phyloP scores from a whole-genome alignment of 257 asterid genomes.

The Penstemon davidsonii region DNA sequence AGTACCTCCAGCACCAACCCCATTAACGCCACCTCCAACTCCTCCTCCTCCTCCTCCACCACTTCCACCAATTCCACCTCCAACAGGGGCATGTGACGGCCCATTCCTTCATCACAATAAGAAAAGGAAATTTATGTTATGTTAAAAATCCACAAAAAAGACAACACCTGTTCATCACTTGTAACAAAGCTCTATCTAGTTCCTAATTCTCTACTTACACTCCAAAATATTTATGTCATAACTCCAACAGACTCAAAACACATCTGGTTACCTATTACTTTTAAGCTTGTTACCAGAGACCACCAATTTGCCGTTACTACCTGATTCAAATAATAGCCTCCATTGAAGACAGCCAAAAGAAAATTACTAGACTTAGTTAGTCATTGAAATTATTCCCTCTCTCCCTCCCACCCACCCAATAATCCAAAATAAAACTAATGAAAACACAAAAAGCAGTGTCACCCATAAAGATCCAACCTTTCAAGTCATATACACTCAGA shows the following conservation, averaged over 20 bases:
- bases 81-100: slow-evolving; percentile 31
- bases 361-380: background rate
- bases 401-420: slow-evolving; percentile 13
- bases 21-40: slow-evolving; percentile 31
- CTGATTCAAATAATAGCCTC: background rate
- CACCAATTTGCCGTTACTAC: background rate
- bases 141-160: slow-evolving; percentile 14
- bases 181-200: slow-evolving; percentile 7
- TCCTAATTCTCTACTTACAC: background rate
- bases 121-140: slow-evolving; percentile 14
- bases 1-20: slow-evolving; percentile 31
- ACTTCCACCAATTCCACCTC: slow-evolving; percentile 10
- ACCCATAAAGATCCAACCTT: slow-evolving; percentile 38
- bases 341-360: background rate
- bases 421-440: slow-evolving; percentile 4
- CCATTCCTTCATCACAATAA: slow-evolving; percentile 37
- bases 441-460: background rate
- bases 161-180: slow-evolving; percentile 13
- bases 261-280: background rate
- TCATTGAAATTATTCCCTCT: background rate
- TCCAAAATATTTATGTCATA: background rate
- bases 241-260: slow-evolving; percentile 1
- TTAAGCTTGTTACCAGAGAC: background rate
- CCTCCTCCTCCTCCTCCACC: slow-evolving; percentile 28
- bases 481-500: slow-evolving; percentile 19